Evolutionary conservation across 805 yeast species (phyloP), one percentile per base, ranked within the genome.

Genomic region (Starmerella apis): DNA sequence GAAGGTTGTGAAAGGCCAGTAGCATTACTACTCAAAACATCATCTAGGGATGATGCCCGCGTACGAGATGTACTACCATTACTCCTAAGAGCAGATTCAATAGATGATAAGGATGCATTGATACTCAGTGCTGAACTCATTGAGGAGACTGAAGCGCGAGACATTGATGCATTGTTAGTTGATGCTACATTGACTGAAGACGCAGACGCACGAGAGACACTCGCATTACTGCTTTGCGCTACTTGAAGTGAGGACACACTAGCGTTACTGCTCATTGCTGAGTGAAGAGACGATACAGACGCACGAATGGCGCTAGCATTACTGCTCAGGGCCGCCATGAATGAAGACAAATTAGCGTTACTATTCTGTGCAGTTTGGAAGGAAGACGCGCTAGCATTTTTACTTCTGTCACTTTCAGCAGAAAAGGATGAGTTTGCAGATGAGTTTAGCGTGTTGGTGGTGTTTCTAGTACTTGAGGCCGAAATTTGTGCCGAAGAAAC

Each of bases 181-280:
- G 14, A 28, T 28, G 31, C 31, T 14, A 14, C 10, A 11, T 28
- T 14, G 31, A 28, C 10, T 14, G 31, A 28, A 14, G 31, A 28
- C 14, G 14, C 31, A 31, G 35, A 31, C n/a, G 35, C 35, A 14
- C 35, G 35, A 30, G 30, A 27, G 11, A 27, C 30, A 27, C 30
- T 27, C 8, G 30, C 30, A 11, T 27, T 27, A 27, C 30, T 27
- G 30, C 30, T 27, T 27, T 27, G 30, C 30, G 30, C n/a, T n/a
- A n/a, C n/a, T n/a, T n/a, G n/a, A n/a, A n/a, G n/a, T n/a, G n/a
- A n/a, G n/a, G 38, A 31, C 19, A 44, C 39, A 19, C 39, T 30
- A n/a, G 47, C 47, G n/a, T 44, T 44, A 13, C 39, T 30, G 20
- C 41, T 35, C 22, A 4, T 16, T 31, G 47, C 47, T n/a, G 47